Conservation (phyloP, 2,329 filamentous ascomycete species). For the Penicillium brevicompactum region DNA sequence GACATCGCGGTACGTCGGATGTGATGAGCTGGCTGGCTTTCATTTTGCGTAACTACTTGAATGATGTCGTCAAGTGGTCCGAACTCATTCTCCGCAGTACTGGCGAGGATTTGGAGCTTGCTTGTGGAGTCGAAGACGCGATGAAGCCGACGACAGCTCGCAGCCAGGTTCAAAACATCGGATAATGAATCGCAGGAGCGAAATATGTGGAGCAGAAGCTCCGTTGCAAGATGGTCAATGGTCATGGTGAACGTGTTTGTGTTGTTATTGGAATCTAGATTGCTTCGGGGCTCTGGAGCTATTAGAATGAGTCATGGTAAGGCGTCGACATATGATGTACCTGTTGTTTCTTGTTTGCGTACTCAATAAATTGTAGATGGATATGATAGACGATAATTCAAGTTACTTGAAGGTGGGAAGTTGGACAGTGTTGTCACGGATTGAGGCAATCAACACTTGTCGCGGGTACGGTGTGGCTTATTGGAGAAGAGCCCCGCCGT, state of each 20-base stretch:
- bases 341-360: neutral
- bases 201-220: slow-evolving; percentile 61
- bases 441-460: slow-evolving; percentile 22
- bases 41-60: slow-evolving; percentile 63
- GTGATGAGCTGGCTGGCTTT: slow-evolving; percentile 59
- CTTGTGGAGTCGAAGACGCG: slow-evolving; percentile 56
- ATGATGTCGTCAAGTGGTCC: slow-evolving; percentile 61
- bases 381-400: neutral
- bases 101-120: slow-evolving; percentile 56
- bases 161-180: slow-evolving; percentile 57
- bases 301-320: slow-evolving; percentile 1
- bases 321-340: neutral
- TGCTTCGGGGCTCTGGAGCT: neutral
- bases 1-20: slow-evolving; percentile 57
- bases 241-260: slow-evolving; percentile 45
- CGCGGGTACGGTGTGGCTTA: slow-evolving; percentile 21
- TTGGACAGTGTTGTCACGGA: slow-evolving; percentile 14
- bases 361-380: neutral
- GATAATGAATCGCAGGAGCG: slow-evolving; percentile 54
- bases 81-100: slow-evolving; percentile 57
- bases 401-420: neutral
- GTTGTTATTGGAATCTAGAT: neutral
- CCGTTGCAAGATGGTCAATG: slow-evolving; percentile 58
- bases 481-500: slow-evolving; percentile 33
- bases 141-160: slow-evolving; percentile 58